Base-by-base conservation (phyloP, 1,284 basidiomycete genomes). In the Mycena citricolor region DNA sequence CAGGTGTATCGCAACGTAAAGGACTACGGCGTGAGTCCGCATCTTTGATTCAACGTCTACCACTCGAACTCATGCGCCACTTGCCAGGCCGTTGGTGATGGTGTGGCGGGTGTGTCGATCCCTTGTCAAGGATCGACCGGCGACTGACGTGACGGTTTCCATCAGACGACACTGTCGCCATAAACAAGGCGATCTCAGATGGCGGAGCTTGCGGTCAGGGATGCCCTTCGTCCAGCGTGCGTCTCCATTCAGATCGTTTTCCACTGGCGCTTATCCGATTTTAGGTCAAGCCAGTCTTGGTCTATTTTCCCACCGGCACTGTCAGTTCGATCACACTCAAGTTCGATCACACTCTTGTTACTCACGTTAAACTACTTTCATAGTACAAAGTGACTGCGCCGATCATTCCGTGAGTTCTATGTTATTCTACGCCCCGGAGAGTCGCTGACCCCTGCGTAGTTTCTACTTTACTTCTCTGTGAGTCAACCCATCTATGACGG, bases 121-220 rank as follows among this genome's bases (percentile, higher is more conserved):
- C 22, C 32, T 3, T 25, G 4, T n/a, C n/a, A n/a, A n/a, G n/a
- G n/a, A n/a, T n/a, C 22, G 23, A 22, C 4, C n/a, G 16, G 8
- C 6, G 22, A 30, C 14, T 20, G n/a, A 8, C 24, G 12, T 5
- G 8, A 5, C 10, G 7, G 21, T 22, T 16, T 42, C 31, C 22
- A n/a, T 24, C 25, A 47, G 45, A 47, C 21, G 45, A 47, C 35
- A 47, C 45, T 26, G 39, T 13, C 5, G 39, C 39, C 24, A 47
- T 47, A 34, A 47, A 47, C 31, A 39, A 25, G 2, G 46, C 46
- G 2, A 48, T 48, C 24, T 32, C 17, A 33, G 40, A 48, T 33
- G 35, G 40, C 13, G 31, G 19, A 4, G 28, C 34, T 11, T 47
- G 40, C 19, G 45, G 45, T 7, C 33, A 26, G 25, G 45, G 45